Evolutionary conservation across 2,329 filamentous ascomycete species (phyloP), one percentile per base, ranked within the genome.

Genomic region (Fusarium floridanum): DNA sequence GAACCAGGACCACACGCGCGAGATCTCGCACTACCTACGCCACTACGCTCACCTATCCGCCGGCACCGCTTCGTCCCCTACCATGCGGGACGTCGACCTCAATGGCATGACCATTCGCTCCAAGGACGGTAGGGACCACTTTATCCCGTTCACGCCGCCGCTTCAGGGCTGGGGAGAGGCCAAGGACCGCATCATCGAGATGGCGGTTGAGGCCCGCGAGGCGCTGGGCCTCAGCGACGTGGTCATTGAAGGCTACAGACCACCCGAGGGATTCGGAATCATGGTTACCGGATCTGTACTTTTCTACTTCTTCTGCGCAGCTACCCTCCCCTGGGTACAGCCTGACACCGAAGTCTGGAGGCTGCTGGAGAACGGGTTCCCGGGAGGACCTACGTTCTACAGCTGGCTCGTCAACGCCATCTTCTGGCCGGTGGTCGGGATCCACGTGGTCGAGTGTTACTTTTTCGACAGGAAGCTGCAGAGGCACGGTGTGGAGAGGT

Each of bases 1-100:
- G 94, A 98, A 98, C 85, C 86, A 86, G 50, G 93, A 96, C 82
- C 96, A 98, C 84, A 85, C 88, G 61, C 88, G 90, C 76, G 94
- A 94, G 67, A 90, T 98, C 60, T 85, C 89, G 67, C 88, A 93
- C 80, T 97, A 95, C 83, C 89, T 97, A n/a, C 91, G 91, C 73
- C 90, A 95, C 82, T 95, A 91, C 85, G 87, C 85, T 80, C 82
- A 86, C 17, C 85, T 94, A 53, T 88, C 91, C 17, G 79, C 87
- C 9, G 82, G 84, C 69, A 84, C 88, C 60, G 88, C 92, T 60
- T 84, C 89, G 67, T 84, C 86, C 22, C 90, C 93, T 22, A 83
- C 85, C 43, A 86, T 98, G 74, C 85, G 87, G 64, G 92, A 95
- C 80, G 86, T 97, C 71, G 86, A 87, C 36, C 87, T 94, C 67